Conservation (phyloP, 202 grass and related monocot genomes). For the Digitaria exilis region DNA sequence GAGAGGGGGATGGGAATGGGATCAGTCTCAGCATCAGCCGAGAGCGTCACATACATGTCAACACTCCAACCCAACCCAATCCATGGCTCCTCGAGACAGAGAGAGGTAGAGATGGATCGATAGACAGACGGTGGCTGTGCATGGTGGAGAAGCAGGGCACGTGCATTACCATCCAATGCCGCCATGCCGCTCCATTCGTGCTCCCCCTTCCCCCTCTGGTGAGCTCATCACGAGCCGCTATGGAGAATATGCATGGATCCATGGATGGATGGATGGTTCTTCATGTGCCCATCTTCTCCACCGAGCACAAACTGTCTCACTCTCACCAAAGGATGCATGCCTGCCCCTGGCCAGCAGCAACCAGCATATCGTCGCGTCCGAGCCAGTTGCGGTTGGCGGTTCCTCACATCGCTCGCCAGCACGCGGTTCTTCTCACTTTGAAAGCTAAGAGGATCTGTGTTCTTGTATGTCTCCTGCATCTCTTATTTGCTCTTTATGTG, state of each 20-base stretch:
- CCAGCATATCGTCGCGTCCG: too few relatives aligned
- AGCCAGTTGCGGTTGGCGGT: too few relatives aligned
- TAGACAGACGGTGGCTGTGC: conserved; percentile 55
- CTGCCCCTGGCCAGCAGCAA: too few relatives aligned
- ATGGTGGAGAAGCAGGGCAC: conserved; percentile 99
- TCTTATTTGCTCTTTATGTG: background rate
- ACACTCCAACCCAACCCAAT: background rate
- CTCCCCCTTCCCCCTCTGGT: background rate
- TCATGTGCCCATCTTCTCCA: conserved; percentile 97
- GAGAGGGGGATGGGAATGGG: background rate
- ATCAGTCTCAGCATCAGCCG: background rate
- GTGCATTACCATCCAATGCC: conserved; percentile 75
- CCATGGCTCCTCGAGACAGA: background rate
- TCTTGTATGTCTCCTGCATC: background rate
- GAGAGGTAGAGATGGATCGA: background rate
- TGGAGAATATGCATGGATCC: background rate
- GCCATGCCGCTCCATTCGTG: conserved; percentile 3
- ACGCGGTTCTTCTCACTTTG: background rate
- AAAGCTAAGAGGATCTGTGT: background rate
- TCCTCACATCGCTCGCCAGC: background rate
- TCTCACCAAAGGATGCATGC: background rate
- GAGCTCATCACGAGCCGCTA: background rate
- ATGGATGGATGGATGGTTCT: conserved; percentile 49
- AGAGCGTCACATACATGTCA: background rate
- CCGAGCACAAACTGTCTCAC: conserved; percentile 65